A percentile compares a stretch with the other conserved stretches of the same genome.
phyloP scores from a whole-genome alignment of 768 basidiomycete species.

The Termitomyces eurrhizus region DNA sequence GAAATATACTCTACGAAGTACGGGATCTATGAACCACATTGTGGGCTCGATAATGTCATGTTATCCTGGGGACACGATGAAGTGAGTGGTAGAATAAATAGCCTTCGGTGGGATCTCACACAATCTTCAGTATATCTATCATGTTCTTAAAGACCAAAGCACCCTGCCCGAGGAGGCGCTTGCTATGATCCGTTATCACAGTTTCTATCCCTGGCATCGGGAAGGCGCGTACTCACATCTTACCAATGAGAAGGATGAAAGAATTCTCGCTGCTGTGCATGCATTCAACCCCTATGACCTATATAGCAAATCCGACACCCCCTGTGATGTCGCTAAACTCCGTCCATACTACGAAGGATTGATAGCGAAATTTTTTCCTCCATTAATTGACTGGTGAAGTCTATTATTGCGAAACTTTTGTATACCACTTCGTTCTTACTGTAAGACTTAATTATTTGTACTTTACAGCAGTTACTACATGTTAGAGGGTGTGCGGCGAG shows the following conservation, averaged over 20 bases:
- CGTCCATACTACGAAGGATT: slow-evolving; percentile 81
- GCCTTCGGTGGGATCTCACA: background rate
- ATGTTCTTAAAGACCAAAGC: slow-evolving; percentile 80
- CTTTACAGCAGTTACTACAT: background rate
- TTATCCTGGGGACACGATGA: slow-evolving; percentile 92
- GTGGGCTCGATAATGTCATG: slow-evolving; percentile 86
- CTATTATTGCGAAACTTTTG: background rate
- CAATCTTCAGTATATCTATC: slow-evolving; percentile 65
- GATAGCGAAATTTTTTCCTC: slow-evolving; percentile 84
- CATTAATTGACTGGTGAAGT: slow-evolving; percentile 72
- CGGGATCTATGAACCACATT: slow-evolving; percentile 75
- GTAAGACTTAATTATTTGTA: background rate
- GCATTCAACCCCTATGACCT: slow-evolving; percentile 95
- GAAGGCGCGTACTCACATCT: slow-evolving; percentile 83
- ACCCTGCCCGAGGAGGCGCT: slow-evolving; percentile 77
- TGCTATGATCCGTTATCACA: slow-evolving; percentile 93
- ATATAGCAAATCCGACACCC: slow-evolving; percentile 83
- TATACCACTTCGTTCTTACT: background rate
- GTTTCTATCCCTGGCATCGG: slow-evolving; percentile 95
- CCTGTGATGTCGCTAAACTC: slow-evolving; percentile 56
- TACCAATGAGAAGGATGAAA: slow-evolving; percentile 64
- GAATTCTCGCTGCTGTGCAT: slow-evolving; percentile 66
- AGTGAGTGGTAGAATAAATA: slow-evolving; percentile 38
- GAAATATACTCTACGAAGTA: slow-evolving; percentile 63
- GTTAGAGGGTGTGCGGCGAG: too few relatives aligned